Conservation (phyloP, 2,329 filamentous ascomycete genomes). For the Colletotrichum trifolii region DNA sequence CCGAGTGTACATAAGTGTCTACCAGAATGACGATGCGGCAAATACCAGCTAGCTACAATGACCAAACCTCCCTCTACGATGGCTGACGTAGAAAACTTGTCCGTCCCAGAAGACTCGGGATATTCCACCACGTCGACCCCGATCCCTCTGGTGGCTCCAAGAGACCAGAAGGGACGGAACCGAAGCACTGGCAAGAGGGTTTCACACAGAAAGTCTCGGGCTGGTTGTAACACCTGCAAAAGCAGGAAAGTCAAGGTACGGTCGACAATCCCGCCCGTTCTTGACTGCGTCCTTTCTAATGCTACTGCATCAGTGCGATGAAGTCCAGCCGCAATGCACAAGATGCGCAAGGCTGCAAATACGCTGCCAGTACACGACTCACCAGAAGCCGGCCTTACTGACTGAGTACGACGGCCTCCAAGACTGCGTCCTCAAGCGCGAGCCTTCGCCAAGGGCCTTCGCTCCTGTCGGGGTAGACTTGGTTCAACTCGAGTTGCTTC, state of each 20-base stretch:
- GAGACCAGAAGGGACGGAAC: not conserved
- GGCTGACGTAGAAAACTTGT: not conserved
- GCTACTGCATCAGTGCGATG: constrained; percentile 7
- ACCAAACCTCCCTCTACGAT: not conserved
- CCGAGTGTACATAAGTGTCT: not conserved
- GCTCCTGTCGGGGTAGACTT: not conserved
- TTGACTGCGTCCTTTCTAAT: not conserved
- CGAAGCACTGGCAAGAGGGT: constrained; percentile 1
- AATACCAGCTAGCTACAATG: not conserved
- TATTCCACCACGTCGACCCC: constrained; percentile 8
- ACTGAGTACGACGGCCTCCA: not conserved
- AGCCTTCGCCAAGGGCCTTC: not conserved
- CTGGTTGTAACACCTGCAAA: not conserved
- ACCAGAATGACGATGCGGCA: not conserved
- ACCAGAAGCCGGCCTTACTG: not conserved
- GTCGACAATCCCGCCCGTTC: not conserved
- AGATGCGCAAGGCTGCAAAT: constrained; percentile 11
- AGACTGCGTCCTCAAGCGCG: not conserved
- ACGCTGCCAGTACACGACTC: constrained; percentile 3
- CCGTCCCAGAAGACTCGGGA: constrained; percentile 1
- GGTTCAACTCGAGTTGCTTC: constrained; percentile 23
- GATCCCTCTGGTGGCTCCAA: not conserved
- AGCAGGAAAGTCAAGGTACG: constrained; percentile 24
- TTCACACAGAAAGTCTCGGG: constrained; percentile 3
- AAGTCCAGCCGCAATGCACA: constrained; percentile 8